Conservation (phyloP, 192 early-diverging fungal species). For the Coemansia sp. region DNA sequence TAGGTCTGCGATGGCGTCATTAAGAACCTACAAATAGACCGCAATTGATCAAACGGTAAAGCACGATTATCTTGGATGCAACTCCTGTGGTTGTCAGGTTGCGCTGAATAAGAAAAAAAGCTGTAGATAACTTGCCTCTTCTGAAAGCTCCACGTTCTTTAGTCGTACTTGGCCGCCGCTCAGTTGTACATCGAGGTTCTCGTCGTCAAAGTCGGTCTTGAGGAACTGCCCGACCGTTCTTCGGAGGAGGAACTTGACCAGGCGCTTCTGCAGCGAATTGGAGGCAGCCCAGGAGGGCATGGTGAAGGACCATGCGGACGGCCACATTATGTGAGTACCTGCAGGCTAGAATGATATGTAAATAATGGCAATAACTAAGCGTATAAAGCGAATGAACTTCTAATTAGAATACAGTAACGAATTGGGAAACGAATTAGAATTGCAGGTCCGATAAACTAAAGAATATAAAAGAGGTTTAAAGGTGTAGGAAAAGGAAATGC, state of each 20-base stretch:
- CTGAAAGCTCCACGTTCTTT: conserved; percentile 77
- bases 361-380: background rate
- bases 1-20: conserved; percentile 67
- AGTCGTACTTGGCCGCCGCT: conserved; percentile 76
- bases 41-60: background rate
- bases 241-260: conserved; percentile 80
- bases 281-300: conserved; percentile 61
- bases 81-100: background rate
- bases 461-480: background rate
- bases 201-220: conserved; percentile 71
- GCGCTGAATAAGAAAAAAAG: too few species aligned
- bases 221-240: conserved; percentile 86
- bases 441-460: conserved; percentile 1
- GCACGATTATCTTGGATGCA: background rate
- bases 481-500: background rate
- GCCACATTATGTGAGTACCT: conserved; percentile 42
- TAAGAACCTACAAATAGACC: conserved; percentile 63
- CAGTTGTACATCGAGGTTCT: conserved; percentile 85
- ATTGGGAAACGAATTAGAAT: conserved; percentile 1
- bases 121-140: conserved; percentile 60
- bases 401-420: conserved; percentile 7
- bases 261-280: conserved; percentile 77
- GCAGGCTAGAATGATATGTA: conserved; percentile 1
- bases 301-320: conserved; percentile 48
- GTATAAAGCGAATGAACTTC: background rate